Evolutionary conservation across 2,329 filamentous ascomycete genomes (phyloP), one percentile per base, ranked within the genome.

Genomic region (Nannizziopsis barbatae): DNA sequence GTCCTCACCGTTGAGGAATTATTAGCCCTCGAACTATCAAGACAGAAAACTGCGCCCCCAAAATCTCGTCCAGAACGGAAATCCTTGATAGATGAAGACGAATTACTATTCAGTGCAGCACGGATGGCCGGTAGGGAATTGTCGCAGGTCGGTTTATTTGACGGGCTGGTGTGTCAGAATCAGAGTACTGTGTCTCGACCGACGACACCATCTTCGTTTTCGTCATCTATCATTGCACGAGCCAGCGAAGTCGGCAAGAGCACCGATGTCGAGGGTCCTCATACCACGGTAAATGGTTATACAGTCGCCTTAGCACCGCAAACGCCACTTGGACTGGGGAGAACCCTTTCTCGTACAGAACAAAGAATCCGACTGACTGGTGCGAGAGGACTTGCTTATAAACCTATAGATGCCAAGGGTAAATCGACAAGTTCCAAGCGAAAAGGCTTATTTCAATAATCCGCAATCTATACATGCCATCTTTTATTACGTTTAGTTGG

Each of bases 261-360:
- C 11, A 57, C n/a, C 44, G 55, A 49, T 48, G 56, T 58, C 35
- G 37, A 49, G 18, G 14, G 47, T 7, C 52, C 54, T 40, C 50
- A 60, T 45, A 53, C 56, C 15, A 53, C 45, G 22, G 56, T 62
- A 27, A 65, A 68, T 45, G 65, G 68, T 5, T 66, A 68, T 49
- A 60, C 69, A 42, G 63, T 71, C 43, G 63, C 66, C 1, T 60
- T 69, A 49, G 65, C 65, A 8, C 65, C 66, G 15, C 60, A 64
- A 35, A 61, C 58, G 1, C 60, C 64, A 12, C 56, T 65, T 18
- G 67, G 66, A 9, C 57, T 66, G 4, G 66, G 66, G 4, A 58
- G 63, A 30, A 63, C 62, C 7, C 54, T 71, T 47, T 71, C 68
- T 39, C 62, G 68, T 14, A 69, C 67, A 0, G 69, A 71, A 50